Evolutionary conservation across 129 eudicot species (phyloP).

Genomic region (Gnaphalium uliginosum): DNA sequence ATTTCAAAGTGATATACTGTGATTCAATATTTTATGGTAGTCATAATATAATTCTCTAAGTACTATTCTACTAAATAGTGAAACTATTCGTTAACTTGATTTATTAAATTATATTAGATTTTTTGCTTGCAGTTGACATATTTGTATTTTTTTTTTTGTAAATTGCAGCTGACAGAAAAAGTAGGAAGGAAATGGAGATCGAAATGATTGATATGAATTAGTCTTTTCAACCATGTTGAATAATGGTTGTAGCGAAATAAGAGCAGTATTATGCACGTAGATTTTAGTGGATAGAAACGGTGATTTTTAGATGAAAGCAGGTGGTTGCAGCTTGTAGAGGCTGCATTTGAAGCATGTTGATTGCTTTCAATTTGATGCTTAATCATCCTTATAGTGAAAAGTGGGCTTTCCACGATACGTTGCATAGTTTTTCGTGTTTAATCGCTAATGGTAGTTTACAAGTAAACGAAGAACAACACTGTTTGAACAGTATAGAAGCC

Average conservation of each 20-base stretch:
- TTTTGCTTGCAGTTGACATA: background rate
- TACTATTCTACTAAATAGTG: background rate
- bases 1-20: too few species aligned
- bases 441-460: constrained; percentile 41
- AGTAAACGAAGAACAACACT: constrained; percentile 63
- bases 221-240: constrained; percentile 28
- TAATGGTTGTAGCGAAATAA: constrained; percentile 20
- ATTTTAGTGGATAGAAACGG: constrained; percentile 28
- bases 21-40: too few species aligned
- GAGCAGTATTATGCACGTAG: constrained; percentile 23
- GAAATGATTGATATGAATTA: constrained; percentile 21
- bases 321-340: constrained; percentile 89
- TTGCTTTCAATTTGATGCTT: constrained; percentile 44
- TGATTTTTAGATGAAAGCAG: constrained; percentile 60
- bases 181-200: constrained; percentile 26
- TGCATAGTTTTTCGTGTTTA: constrained; percentile 41
- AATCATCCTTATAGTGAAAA: constrained; percentile 55
- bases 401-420: constrained; percentile 43
- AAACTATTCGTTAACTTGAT: too few species aligned
- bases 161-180: constrained; percentile 36
- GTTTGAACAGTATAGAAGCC: constrained; percentile 63
- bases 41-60: too few species aligned
- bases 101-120: too few species aligned
- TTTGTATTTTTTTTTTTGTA: background rate
- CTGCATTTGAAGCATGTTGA: constrained; percentile 90